Evolutionary conservation across 164 flowering plant genomes (phyloP).

Genomic region (Tetracentron sinense): DNA sequence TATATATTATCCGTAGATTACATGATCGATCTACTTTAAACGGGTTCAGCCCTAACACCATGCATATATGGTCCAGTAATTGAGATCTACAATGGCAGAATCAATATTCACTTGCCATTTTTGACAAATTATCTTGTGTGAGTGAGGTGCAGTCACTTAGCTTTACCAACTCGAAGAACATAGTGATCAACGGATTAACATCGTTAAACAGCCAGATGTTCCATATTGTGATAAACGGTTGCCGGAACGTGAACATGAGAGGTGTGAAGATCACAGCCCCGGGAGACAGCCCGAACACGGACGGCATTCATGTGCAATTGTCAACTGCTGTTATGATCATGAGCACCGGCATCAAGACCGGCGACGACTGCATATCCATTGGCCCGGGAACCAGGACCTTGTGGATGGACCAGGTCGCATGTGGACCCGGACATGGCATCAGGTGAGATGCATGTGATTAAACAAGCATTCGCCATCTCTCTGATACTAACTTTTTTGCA

Average conservation of each 20-base stretch:
- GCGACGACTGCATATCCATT: slow-evolving; percentile 12
- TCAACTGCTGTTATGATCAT: slow-evolving; percentile 6
- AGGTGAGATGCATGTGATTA: slow-evolving; percentile 5
- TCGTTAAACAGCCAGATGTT: slow-evolving; percentile 13
- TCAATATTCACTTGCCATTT: background rate
- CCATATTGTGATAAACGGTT: slow-evolving; percentile 10
- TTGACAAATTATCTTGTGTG: background rate
- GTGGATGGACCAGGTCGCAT: slow-evolving; percentile 6
- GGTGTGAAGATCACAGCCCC: slow-evolving; percentile 3
- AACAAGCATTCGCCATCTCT: background rate
- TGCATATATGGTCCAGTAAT: too few species aligned
- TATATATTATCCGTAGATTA: too few species aligned
- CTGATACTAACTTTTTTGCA: background rate
- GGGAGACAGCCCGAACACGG: slow-evolving; percentile 12
- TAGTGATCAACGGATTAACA: slow-evolving; percentile 1
- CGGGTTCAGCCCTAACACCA: too few species aligned
- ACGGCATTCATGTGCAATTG: slow-evolving; percentile 15
- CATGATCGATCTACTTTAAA: too few species aligned
- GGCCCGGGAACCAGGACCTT: slow-evolving; percentile 9
- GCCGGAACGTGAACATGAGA: slow-evolving; percentile 11
- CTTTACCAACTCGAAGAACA: slow-evolving; percentile 3
- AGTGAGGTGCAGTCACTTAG: slow-evolving; percentile 14
- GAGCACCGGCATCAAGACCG: slow-evolving; percentile 1
- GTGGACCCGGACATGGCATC: slow-evolving; percentile 21
- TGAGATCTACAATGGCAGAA: background rate